Evolutionary conservation across 2,329 filamentous ascomycete species (phyloP).

Genomic region (Cercospora canescens): DNA sequence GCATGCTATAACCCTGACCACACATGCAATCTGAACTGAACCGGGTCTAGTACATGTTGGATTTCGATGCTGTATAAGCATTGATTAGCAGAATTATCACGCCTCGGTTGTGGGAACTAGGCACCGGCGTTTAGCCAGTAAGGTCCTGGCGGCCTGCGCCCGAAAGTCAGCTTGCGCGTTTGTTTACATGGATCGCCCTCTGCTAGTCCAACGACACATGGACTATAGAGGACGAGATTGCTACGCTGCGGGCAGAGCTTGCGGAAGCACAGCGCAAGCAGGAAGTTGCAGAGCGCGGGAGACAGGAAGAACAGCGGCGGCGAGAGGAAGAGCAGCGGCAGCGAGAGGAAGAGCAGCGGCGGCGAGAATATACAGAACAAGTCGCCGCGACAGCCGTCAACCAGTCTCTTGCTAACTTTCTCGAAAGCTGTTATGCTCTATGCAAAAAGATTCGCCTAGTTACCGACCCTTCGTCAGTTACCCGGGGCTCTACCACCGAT

Average conservation of each 20-base stretch:
- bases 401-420: no score
- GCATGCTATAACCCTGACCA: not conserved
- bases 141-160: not conserved
- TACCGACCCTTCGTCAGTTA: no score
- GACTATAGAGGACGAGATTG: not conserved
- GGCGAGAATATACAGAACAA: not conserved
- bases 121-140: not conserved
- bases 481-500: no score
- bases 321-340: not conserved
- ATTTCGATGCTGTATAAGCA: not conserved
- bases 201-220: not conserved
- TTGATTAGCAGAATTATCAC: not conserved
- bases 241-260: not conserved
- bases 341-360: not conserved
- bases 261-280: not conserved
- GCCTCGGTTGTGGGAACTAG: not conserved
- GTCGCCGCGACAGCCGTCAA: no score
- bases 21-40: not conserved
- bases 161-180: not conserved
- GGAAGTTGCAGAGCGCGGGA: not conserved
- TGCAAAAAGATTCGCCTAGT: no score
- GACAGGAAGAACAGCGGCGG: not conserved
- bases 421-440: no score
- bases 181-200: not conserved
- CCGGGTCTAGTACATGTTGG: not conserved